phyloP scores from a whole-genome alignment of 768 basidiomycete species.

The Pulveroboletus ravenelii region DNA sequence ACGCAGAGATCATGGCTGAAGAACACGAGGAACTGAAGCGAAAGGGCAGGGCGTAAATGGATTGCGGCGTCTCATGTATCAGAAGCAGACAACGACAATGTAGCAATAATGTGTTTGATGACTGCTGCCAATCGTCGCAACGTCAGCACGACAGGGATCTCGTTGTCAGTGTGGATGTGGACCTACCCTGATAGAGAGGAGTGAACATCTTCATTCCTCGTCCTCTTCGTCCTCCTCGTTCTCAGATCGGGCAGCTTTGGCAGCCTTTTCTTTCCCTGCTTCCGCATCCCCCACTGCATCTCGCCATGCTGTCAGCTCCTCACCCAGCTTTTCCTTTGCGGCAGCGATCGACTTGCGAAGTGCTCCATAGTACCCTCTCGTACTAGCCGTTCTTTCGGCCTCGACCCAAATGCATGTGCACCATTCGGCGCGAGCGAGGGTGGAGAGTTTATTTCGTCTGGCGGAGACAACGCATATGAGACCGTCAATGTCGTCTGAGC shows the following conservation, averaged over 20 bases:
- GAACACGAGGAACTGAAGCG: constrained; percentile 44
- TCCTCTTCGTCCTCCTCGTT: constrained; percentile 43
- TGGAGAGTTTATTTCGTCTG: constrained; percentile 13
- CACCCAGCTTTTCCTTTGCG: constrained; percentile 54
- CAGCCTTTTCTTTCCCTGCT: constrained; percentile 50
- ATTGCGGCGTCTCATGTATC: neutral
- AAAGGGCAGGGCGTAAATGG: constrained; percentile 37
- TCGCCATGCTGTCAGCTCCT: constrained; percentile 70
- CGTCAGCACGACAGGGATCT: no score
- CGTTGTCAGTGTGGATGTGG: neutral
- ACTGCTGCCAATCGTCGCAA: neutral
- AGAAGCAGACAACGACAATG: neutral
- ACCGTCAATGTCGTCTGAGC: constrained; percentile 12
- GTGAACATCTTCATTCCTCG: constrained; percentile 24
- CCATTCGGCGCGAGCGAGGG: constrained; percentile 20
- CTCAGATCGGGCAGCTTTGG: constrained; percentile 39
- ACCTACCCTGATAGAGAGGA: neutral
- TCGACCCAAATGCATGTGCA: constrained; percentile 24
- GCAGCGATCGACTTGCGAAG: constrained; percentile 46
- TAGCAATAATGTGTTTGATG: neutral
- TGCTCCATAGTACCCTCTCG: constrained; percentile 42
- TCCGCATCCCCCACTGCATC: constrained; percentile 67
- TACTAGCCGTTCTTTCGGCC: constrained; percentile 13
- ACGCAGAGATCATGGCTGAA: constrained; percentile 49
- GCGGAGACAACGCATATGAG: constrained; percentile 22